These are phyloP conservation scores for Dianthus caryophyllus DNA, from an alignment of 148 eudicot species.

Conservation along the genomic window DNA sequence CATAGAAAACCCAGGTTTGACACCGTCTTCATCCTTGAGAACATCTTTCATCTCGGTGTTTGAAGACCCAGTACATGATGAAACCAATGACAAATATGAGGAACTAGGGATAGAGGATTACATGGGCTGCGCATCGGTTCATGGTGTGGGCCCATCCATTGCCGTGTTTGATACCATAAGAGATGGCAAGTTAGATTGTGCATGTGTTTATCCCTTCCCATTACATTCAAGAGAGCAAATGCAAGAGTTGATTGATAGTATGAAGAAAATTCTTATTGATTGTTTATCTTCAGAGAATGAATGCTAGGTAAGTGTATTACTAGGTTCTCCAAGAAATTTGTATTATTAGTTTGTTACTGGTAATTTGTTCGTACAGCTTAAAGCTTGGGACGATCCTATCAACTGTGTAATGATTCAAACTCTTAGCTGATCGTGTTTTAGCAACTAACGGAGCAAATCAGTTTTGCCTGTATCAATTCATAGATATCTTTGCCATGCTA, in stretches of 20 bases:
- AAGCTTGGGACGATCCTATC: too few relatives aligned
- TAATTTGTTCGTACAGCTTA: neutral
- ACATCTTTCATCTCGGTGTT: conserved; percentile 78
- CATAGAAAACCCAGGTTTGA: conserved; percentile 81
- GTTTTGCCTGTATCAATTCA: too few relatives aligned
- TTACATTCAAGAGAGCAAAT: conserved; percentile 83
- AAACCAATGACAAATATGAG: conserved; percentile 24
- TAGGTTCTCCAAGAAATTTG: neutral
- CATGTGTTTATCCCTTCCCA: conserved; percentile 75
- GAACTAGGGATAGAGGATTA: conserved; percentile 57
- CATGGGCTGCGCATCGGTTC: conserved; percentile 75
- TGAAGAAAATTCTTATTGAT: conserved; percentile 49
- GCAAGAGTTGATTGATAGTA: conserved; percentile 53
- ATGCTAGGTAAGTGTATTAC: neutral
- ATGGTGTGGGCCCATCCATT: conserved; percentile 77
- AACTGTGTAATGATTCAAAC: too few relatives aligned
- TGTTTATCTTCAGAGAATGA: conserved; percentile 17
- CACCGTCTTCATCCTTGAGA: conserved; percentile 72
- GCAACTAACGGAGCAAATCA: too few relatives aligned
- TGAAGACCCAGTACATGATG: conserved; percentile 59
- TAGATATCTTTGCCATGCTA: too few relatives aligned
- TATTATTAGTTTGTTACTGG: neutral
- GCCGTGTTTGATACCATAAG: conserved; percentile 73
- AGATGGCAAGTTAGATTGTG: conserved; percentile 64
- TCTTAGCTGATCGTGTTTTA: neutral